Evolutionary conservation across 2,329 filamentous ascomycete species (phyloP), one percentile per base, ranked within the genome.

Genomic region (Botryosphaeria dothidea): DNA sequence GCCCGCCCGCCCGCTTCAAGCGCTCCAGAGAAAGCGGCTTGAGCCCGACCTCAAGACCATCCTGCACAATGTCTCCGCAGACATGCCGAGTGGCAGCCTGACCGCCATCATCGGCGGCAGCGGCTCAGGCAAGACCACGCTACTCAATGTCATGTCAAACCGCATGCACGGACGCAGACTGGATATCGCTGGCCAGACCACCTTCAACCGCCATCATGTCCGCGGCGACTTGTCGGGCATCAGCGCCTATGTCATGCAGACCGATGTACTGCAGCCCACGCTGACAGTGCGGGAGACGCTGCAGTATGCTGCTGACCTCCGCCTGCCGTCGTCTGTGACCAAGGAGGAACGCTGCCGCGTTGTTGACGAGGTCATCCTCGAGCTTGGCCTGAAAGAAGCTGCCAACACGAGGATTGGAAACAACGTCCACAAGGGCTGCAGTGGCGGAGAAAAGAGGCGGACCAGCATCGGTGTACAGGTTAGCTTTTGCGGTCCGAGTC

Each of bases 91-190:
- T 7, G 89, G 90, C 3, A 89, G 86, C 3, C 76, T 93, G 45
- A 92, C 90, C 0, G 90, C 90, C 8, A 92, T 93, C 62, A 87
- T 93, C 65, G 90, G 90, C 9, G 89, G 90, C 3, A 90, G 88
- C 71, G 90, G 90, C 21, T 90, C 87, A 1, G 90, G 90, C 0
- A 92, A 92, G 64, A 78, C 74, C 2, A 75, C 74, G 1, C 65
- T 79, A 65, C 79, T 93, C 36, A 93, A 92, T 73, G 85, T 88
- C 21, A 84, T 92, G 78, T 88, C 90, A 11, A 86, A 90, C 68
- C 84, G 90, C 36, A 86, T 92, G 74, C 81, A 83, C 11, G 78
- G 80, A n/a, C 86, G 84, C 69, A 82, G 85, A 31, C 75, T 84
- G 13, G 74, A 77, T 23, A 77, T 79, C 17, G 78, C 82, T 3